A percentile compares a stretch with the other conserved stretches of the same genome.
These are phyloP conservation scores for Teratosphaeriaceae sp. DNA, from an alignment of 2,329 filamentous ascomycete genomes.

Conservation along the genomic window DNA sequence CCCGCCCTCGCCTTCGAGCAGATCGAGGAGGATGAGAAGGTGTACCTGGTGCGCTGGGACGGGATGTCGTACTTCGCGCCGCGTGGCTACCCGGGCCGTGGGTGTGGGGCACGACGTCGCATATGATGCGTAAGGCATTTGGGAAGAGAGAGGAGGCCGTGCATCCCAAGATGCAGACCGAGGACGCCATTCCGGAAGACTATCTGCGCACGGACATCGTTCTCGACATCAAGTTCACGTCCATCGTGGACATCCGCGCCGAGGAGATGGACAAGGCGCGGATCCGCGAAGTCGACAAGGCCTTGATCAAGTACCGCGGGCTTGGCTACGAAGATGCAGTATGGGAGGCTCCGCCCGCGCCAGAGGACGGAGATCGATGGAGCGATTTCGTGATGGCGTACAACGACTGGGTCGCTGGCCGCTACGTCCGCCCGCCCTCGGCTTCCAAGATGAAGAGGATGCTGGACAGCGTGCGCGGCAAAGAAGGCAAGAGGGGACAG, in stretches of 20 bases:
- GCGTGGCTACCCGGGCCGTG: constrained; percentile 85
- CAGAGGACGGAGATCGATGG: constrained; percentile 62
- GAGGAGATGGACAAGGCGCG: constrained; percentile 65
- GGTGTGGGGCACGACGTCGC: constrained; percentile 66
- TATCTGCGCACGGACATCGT: constrained; percentile 82
- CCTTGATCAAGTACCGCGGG: constrained; percentile 87
- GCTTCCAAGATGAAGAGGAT: constrained; percentile 55
- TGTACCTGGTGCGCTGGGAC: constrained; percentile 90
- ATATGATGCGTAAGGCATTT: constrained; percentile 66
- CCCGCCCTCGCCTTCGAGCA: constrained; percentile 47
- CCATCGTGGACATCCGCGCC: constrained; percentile 50
- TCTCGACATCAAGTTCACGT: constrained; percentile 68
- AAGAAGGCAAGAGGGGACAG: constrained; percentile 26
- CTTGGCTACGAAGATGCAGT: constrained; percentile 84
- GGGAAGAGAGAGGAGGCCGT: constrained; percentile 59
- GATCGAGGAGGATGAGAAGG: constrained; percentile 70
- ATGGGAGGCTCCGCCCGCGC: constrained; percentile 74
- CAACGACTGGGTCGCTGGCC: constrained; percentile 74
- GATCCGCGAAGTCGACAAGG: constrained; percentile 64
- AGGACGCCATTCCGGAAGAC: constrained; percentile 82
- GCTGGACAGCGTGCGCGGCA: constrained; percentile 58
- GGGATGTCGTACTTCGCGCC: constrained; percentile 73
- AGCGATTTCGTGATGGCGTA: constrained; percentile 77
- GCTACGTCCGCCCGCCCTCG: constrained; percentile 60
- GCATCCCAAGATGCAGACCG: constrained; percentile 60